Base-by-base conservation (phyloP, 116 monocot species). In the Trichopus zeylanicus region DNA sequence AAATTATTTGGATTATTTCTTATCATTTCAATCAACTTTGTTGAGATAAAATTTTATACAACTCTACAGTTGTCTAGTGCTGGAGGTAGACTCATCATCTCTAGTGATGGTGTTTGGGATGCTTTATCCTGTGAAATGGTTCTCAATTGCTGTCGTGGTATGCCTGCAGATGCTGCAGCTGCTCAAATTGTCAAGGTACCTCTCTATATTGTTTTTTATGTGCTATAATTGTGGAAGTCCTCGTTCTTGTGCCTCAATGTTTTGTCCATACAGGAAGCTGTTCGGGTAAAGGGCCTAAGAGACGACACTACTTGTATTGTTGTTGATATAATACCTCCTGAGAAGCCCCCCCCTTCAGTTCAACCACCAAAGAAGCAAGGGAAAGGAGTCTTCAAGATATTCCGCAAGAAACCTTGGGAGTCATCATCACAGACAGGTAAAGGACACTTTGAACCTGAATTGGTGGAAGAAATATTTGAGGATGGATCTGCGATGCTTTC, bases 81-180 rank as follows among this genome's bases (percentile, higher is more conserved):
- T 58, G 97, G 97, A 48, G 97, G 91, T 10, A 83, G 97, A 12
- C 70, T 97, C 52, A 77, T 97, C 75, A 91, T 97, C 58, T 78
- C 84, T 51, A 97, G 97, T 74, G 97, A 97, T 73, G 97, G 97
- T 53, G 97, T 97, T 13, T 97, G 97, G 97, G 97, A 97, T 80
- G 87, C 91, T 56, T 70, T 97, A 48, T 72, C 69, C 62, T 69
- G 65, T 52, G 91, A 97, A 61, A 21, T 55, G 29, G 91, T 84
- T 30, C 12, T 91, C 32, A 84, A 48, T 59, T 87, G 81, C 62
- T 90, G 70, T 51, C 84, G 84, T 55, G 97, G 97, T 9, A 53
- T 91, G 42, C 79, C 87, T 21, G 58, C 87, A 53, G 87, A 84
- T 33, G 67, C 42, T 66, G 84, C 97, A 30, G 91, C 97, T 3